Percentiles rank a stretch among this genome's conserved stretches.
phyloP scores from a whole-genome alignment of 192 early-diverging fungal species.

The Coemansia sp. region DNA sequence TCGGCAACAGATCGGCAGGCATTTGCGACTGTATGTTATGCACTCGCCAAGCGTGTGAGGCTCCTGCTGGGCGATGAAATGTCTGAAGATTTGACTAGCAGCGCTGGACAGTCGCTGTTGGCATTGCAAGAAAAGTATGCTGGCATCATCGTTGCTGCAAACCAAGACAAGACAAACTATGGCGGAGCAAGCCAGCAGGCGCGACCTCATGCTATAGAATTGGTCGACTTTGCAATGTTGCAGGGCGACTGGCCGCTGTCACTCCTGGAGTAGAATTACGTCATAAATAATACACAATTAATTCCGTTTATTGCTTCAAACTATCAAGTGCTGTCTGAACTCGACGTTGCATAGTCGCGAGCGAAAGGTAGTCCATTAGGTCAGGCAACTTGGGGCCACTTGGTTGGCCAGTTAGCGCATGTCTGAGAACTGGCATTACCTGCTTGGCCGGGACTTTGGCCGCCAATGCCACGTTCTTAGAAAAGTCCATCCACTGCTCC shows the following conservation, averaged over 20 bases:
- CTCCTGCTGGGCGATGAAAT: conserved; percentile 18
- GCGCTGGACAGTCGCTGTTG: not conserved
- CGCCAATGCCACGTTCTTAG: conserved; percentile 47
- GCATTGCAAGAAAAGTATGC: conserved; percentile 5
- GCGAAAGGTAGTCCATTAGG: conserved; percentile 29
- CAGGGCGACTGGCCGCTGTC: not conserved
- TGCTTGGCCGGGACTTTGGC: conserved; percentile 51
- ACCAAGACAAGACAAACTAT: not conserved
- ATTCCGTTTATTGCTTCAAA: not conserved
- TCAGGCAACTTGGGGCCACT: conserved; percentile 46
- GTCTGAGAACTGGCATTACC: conserved; percentile 69
- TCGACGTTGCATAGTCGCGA: conserved; percentile 17
- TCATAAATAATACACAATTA: not conserved
- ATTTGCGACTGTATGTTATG: conserved; percentile 23
- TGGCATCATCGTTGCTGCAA: not conserved
- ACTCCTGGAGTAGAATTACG: not conserved
- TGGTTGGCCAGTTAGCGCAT: conserved; percentile 63
- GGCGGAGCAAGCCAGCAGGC: not conserved
- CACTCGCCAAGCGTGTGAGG: conserved; percentile 20
- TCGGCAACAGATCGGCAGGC: conserved; percentile 6
- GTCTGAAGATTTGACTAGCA: not conserved
- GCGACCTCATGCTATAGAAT: conserved; percentile 1
- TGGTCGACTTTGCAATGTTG: conserved; percentile 13
- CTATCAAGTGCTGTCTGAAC: conserved; percentile 1
- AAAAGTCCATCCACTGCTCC: conserved; percentile 27